Conservation (phyloP, 1,139 yeast species). For the Geotrichum cucujoidarum region DNA sequence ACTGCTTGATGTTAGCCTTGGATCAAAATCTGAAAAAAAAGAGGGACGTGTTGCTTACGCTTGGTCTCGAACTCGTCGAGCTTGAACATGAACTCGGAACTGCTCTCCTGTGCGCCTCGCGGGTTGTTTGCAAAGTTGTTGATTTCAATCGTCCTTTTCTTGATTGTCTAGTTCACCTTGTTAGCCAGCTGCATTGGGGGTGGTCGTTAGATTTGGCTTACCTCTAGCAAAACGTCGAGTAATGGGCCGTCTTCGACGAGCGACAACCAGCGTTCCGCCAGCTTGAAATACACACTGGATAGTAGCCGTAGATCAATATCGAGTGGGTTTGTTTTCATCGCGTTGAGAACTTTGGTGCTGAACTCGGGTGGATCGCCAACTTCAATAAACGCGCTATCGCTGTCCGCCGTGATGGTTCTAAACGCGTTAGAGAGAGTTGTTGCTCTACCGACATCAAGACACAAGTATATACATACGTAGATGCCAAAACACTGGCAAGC, state of each 20-base stretch:
- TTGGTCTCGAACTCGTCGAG: conserved; percentile 72
- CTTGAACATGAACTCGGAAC: conserved; percentile 50
- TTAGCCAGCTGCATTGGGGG: neutral
- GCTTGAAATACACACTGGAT: conserved; percentile 58
- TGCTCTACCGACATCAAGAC: neutral
- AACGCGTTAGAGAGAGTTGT: conserved; percentile 20
- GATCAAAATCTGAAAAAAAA: neutral
- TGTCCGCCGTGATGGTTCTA: conserved; percentile 33
- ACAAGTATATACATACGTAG: conserved; percentile 36
- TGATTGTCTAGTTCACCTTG: conserved; percentile 42
- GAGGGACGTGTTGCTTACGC: conserved; percentile 25
- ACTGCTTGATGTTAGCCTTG: conserved; percentile 29
- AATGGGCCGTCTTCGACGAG: conserved; percentile 65
- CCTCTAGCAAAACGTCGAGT: conserved; percentile 45
- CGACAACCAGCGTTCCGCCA: conserved; percentile 70
- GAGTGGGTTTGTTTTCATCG: conserved; percentile 70
- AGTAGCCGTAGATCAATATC: conserved; percentile 65
- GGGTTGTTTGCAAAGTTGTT: conserved; percentile 66
- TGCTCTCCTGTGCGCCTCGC: conserved; percentile 35
- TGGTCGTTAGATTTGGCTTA: conserved; percentile 19
- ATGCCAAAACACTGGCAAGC: conserved; percentile 77
- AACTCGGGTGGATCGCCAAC: conserved; percentile 66
- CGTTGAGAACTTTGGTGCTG: conserved; percentile 61
- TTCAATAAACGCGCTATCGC: conserved; percentile 57
- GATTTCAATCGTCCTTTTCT: conserved; percentile 62